Base-by-base conservation (phyloP, 2,329 filamentous ascomycete genomes). In the Alternaria incomplexa region DNA sequence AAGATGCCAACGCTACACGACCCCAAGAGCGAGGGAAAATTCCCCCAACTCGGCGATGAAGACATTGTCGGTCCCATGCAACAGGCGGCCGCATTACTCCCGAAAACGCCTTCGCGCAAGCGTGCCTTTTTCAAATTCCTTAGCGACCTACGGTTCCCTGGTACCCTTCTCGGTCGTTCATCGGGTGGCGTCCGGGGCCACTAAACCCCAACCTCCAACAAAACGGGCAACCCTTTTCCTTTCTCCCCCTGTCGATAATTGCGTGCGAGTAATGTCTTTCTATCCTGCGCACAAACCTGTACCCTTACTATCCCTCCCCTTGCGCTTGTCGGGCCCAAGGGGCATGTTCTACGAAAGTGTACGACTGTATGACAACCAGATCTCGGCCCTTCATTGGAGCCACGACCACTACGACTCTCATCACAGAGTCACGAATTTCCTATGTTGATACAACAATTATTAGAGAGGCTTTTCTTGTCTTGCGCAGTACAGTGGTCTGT, bases 21-120 rank as follows among this genome's bases (percentile, higher is more conserved):
- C 75, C 85, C 90, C 59, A 79, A 85, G 79, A 82, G 84, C 75
- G 86, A 91, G 65, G 91, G 91, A 75, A 97, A 97, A 79, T 97
- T 97, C 73, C 93, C 93, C 23, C 89, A 90, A 71, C 87, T 95
- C 30, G 93, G 93, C 56, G 93, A 97, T 73, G 91, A 94, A 72
- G 94, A 97, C 79, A 96, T 97, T 76, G 93, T 97, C 47, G 94
- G 94, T 1, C 94, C 94, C 7, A 97, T 97, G 94, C 63, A 70
- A 63, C 54, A 65, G 61, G 61, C 72, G 62, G 69, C 77, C 36
- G 67, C 75, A 12, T 73, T 77, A 61, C 79, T 81, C 59, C 80
- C 81, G 40, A 75, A 73, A 61, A 80, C 73, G 23, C 72, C 75
- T 32, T 75, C 74, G 25, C 75, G 73, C 25, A 81, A 80, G 67